These are phyloP conservation scores for maize (Zea mays) DNA, from an alignment of 176 grass and related monocot species.

Conservation along the genomic window Zm-B73-REFERENCE-NAM-5.0 NC_050100.1:206652501-206653000, in stretches of 20 bases:
- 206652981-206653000: conserved; percentile 84
- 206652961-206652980: conserved; percentile 89
- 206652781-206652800: conserved; percentile 43
- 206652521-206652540: conserved; percentile 49
- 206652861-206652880: conserved; percentile 23
- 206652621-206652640: too few species aligned
- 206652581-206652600: too few species aligned
- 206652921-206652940: conserved; percentile 41
- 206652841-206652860: neutral
- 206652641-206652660: neutral
- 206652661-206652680: conserved; percentile 35
- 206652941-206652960: neutral
- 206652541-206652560: neutral
- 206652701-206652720: conserved; percentile 88
- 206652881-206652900: conserved; percentile 22
- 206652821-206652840: neutral
- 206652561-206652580: conserved; percentile 1
- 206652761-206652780: conserved; percentile 75
- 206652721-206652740: conserved; percentile 98
- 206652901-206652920: conserved; percentile 55
- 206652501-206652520: conserved; percentile 23
- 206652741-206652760: conserved; percentile 90
- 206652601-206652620: conserved; percentile 8
- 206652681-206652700: conserved; percentile 72
- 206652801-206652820: neutral